These are phyloP conservation scores for Ogataea hybrid DNA, from an alignment of 1,139 yeast species.

Conservation along the genomic window DNA sequence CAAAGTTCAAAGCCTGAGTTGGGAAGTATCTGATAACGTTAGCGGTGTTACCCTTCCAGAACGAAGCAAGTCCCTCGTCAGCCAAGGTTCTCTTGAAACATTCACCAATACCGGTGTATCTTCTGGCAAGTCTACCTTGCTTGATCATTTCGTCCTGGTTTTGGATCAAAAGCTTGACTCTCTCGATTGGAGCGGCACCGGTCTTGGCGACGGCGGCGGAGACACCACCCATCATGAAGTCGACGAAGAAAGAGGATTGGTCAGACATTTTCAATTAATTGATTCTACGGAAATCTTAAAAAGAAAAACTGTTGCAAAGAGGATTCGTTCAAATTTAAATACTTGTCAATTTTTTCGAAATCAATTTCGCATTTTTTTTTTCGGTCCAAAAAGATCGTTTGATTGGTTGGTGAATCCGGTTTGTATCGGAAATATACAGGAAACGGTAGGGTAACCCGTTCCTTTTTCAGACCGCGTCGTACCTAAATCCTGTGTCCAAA, in stretches of 20 bases:
- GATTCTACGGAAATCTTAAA: constrained; percentile 13
- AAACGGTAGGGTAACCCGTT: constrained; percentile 5
- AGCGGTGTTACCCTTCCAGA: constrained; percentile 88
- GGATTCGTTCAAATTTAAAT: constrained; percentile 19
- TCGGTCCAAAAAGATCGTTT: constrained; percentile 6
- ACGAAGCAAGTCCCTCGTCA: constrained; percentile 67
- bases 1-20: constrained; percentile 81
- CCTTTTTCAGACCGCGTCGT: not conserved
- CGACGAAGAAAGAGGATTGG: constrained; percentile 43
- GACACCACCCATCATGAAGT: constrained; percentile 78
- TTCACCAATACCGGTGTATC: constrained; percentile 67
- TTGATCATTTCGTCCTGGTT: constrained; percentile 83
- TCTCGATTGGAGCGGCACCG: constrained; percentile 83
- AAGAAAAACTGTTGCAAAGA: constrained; percentile 11
- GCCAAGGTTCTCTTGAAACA: constrained; percentile 72
- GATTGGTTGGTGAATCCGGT: constrained; percentile 16
- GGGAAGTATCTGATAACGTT: constrained; percentile 85
- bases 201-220: constrained; percentile 86
- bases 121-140: constrained; percentile 70
- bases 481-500: not conserved
- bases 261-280: constrained; percentile 29
- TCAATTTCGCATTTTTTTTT: constrained; percentile 15
- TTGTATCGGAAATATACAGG: constrained; percentile 2
- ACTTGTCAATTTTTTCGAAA: constrained; percentile 20
- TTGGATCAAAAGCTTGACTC: constrained; percentile 78